phyloP scores from a whole-genome alignment of 768 basidiomycete species.

The Auriscalpium orientale region DNA sequence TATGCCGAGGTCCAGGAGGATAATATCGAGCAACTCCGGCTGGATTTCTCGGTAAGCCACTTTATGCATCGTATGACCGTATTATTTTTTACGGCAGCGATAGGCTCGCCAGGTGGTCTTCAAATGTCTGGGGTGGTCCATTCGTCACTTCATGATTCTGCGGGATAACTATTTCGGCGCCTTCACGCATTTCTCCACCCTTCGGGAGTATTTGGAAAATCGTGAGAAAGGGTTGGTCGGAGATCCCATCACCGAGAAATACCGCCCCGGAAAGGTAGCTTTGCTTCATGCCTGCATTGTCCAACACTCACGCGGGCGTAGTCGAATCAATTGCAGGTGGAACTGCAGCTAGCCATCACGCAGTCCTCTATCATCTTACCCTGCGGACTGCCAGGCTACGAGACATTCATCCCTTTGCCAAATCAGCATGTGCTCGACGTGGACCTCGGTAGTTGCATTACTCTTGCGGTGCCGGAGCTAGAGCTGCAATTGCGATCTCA shows the following conservation, averaged over 20 bases:
- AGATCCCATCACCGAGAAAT: constrained; percentile 75
- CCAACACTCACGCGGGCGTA: constrained; percentile 22
- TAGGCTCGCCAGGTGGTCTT: constrained; percentile 51
- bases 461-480: constrained; percentile 56
- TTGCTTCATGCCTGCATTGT: not conserved
- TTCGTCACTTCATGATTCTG: constrained; percentile 81
- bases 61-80: constrained; percentile 1
- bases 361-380: constrained; percentile 56
- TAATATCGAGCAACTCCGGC: constrained; percentile 69
- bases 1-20: constrained; percentile 59
- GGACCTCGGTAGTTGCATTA: constrained; percentile 46
- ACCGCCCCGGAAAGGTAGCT: constrained; percentile 69
- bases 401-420: constrained; percentile 24
- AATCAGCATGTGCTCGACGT: constrained; percentile 20
- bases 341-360: constrained; percentile 45
- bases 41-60: constrained; percentile 52
- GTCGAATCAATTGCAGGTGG: constrained; percentile 80
- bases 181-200: constrained; percentile 88
- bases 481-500: constrained; percentile 74
- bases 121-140: constrained; percentile 79
- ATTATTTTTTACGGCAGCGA: not conserved
- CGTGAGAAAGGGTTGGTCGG: constrained; percentile 56
- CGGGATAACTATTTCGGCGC: constrained; percentile 92
- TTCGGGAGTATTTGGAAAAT: constrained; percentile 77
- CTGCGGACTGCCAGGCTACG: constrained; percentile 58